Percentiles rank a stretch among this genome's conserved stretches.
Conservation (phyloP, 441 rosid species). For the Corymbia citriodora region DNA sequence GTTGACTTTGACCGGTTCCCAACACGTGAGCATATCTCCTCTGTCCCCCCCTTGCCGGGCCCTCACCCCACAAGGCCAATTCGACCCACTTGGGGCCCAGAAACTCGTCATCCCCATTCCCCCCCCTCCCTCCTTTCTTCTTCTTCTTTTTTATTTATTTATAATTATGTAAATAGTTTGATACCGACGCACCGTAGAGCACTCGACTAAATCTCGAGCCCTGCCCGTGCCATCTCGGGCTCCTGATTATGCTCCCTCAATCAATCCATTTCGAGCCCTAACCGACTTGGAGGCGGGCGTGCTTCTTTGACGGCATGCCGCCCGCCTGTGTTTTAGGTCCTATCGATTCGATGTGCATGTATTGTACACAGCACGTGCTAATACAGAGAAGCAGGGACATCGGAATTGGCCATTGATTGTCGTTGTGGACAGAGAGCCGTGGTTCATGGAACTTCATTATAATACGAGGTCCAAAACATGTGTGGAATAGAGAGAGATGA, state of each 20-base stretch:
- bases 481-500: background rate
- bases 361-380: background rate
- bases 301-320: background rate
- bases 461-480: background rate
- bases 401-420: background rate
- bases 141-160: background rate
- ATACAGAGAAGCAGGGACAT: background rate
- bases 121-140: no score
- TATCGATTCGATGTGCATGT: background rate
- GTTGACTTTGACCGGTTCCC: constrained; percentile 26
- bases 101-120: background rate
- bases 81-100: constrained; percentile 18
- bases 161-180: background rate
- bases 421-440: background rate
- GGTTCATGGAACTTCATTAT: background rate
- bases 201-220: background rate
- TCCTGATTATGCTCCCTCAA: background rate
- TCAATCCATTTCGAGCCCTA: background rate
- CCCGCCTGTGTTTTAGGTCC: background rate
- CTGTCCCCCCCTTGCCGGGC: constrained; percentile 23
- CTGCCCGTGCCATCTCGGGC: background rate
- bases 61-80: constrained; percentile 10
- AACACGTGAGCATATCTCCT: constrained; percentile 43
- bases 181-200: background rate
- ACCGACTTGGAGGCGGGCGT: background rate